A percentile compares a stretch with the other conserved stretches of the same genome.
phyloP scores from a whole-genome alignment of 2,329 filamentous ascomycete genomes.

The Sphaerostilbella broomeana region DNA sequence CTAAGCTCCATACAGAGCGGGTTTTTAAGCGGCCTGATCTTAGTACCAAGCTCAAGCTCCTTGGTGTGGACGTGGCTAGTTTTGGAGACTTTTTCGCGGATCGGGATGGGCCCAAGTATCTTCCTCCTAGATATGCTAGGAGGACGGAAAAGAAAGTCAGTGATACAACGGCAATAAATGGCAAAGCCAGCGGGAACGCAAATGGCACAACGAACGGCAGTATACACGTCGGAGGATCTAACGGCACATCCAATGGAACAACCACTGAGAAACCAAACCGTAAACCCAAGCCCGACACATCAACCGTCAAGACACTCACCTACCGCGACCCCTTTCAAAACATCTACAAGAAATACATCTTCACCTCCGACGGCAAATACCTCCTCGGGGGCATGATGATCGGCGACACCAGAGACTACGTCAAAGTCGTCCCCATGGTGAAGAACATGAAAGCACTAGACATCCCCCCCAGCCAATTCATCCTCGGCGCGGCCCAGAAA shows the following conservation, averaged over 20 bases:
- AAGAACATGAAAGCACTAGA: conserved; percentile 77
- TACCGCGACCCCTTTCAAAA: conserved; percentile 85
- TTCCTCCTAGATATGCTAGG: conserved; percentile 54
- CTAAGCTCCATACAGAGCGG: conserved; percentile 61
- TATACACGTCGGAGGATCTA: too few relatives aligned
- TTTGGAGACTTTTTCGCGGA: conserved; percentile 95
- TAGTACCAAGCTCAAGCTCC: conserved; percentile 84
- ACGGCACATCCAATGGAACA: too few relatives aligned
- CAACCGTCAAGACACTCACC: conserved; percentile 69
- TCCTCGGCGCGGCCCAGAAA: conserved; percentile 69
- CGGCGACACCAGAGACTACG: conserved; percentile 82
- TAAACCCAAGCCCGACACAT: conserved; percentile 27
- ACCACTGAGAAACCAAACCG: not conserved
- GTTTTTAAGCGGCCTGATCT: conserved; percentile 77
- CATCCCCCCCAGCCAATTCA: conserved; percentile 72
- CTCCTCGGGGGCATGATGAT: conserved; percentile 97
- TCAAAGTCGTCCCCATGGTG: conserved; percentile 82
- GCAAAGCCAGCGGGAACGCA: conserved; percentile 7
- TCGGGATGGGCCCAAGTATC: conserved; percentile 67
- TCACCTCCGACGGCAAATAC: conserved; percentile 84
- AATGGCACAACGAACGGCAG: conserved; percentile 2
- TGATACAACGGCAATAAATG: too few relatives aligned
- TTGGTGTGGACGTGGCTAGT: conserved; percentile 86
- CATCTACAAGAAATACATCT: conserved; percentile 91
- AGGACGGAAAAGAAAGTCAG: too few relatives aligned